These are phyloP conservation scores for Phytophthora colocasiae DNA, from an alignment of 352 stramenopile species.

Conservation along the genomic window DNA sequence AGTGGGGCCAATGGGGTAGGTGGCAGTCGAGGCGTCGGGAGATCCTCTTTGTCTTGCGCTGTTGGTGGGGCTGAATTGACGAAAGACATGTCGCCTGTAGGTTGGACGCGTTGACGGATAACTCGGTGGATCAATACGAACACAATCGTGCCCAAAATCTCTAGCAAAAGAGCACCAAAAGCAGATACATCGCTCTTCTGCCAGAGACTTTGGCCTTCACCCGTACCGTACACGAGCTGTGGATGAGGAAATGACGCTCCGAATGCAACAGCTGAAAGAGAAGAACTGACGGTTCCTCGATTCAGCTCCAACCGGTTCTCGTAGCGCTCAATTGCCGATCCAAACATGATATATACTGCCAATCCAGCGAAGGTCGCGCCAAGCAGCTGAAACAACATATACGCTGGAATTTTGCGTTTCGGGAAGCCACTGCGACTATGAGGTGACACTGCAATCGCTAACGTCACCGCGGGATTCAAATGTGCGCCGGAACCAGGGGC, in stretches of 20 bases:
- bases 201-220: conserved; percentile 14
- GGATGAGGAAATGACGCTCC: conserved; percentile 76
- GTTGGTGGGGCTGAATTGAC: conserved; percentile 7
- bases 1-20: conserved; percentile 40
- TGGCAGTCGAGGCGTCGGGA: conserved; percentile 14
- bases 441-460: conserved; percentile 54
- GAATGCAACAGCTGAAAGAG: conserved; percentile 73
- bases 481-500: conserved; percentile 64
- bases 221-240: conserved; percentile 33
- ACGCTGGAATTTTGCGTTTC: conserved; percentile 59
- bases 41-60: conserved; percentile 15
- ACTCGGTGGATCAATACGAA: conserved; percentile 71
- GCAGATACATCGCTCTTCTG: conserved; percentile 42
- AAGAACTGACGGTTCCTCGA: conserved; percentile 41
- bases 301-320: conserved; percentile 49
- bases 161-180: conserved; percentile 51
- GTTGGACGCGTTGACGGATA: conserved; percentile 43
- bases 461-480: conserved; percentile 73
- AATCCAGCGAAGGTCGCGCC: conserved; percentile 54
- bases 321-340: conserved; percentile 53
- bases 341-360: conserved; percentile 58
- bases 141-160: conserved; percentile 66
- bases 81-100: conserved; percentile 27
- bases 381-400: conserved; percentile 63
- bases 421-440: conserved; percentile 35